Evolutionary conservation across 768 basidiomycete species (phyloP), one percentile per base, ranked within the genome.

Genomic region (Rhizopogon rudus): DNA sequence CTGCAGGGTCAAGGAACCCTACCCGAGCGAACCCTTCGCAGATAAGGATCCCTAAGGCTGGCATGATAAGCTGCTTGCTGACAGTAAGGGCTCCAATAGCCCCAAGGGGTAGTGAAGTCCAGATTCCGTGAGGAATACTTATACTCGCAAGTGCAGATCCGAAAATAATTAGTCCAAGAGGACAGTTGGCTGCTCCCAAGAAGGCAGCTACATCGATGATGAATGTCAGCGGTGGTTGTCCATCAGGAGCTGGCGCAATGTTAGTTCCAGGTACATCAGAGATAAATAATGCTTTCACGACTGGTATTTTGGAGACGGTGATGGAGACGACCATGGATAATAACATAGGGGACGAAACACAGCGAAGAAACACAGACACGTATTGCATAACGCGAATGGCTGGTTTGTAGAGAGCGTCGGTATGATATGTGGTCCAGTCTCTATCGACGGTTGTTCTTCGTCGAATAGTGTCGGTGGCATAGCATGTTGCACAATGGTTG

Each of bases 131-230:
- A 1, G 85, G 82, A 3, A 88, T 57, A n/a, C 76, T 70, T 57
- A 90, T 60, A 29, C 81, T 73, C 0, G 87, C 86, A 3, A 88
- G 67, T 0, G 82, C 81, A 3, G 81, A 81, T 0, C 87, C 87
- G 2, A 88, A 72, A 9, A 78, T 82, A 13, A 84, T 74, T 6
- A 88, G 64, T 2, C 83, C 85, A 1, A 87, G 60, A 0, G 87
- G 87, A 0, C 88, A 80, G 8, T 80, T 79, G 1, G 84, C 86
- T 2, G 68, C 77, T 0, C 87, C 87, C 44, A 87, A 74, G 61
- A 88, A 87, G 1, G 71, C 66, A 0, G 80, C 69, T 0, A 80
- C 77, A 53, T 87, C 82, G 52, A 84, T 61, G 37, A 88, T 42
- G 57, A 88, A 79, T 0, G 81, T 77, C 12, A 88, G 79, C 0